Evolutionary conservation across 2,329 filamentous ascomycete species (phyloP), one percentile per base, ranked within the genome.

Genomic region (Botrytis squamosa): DNA sequence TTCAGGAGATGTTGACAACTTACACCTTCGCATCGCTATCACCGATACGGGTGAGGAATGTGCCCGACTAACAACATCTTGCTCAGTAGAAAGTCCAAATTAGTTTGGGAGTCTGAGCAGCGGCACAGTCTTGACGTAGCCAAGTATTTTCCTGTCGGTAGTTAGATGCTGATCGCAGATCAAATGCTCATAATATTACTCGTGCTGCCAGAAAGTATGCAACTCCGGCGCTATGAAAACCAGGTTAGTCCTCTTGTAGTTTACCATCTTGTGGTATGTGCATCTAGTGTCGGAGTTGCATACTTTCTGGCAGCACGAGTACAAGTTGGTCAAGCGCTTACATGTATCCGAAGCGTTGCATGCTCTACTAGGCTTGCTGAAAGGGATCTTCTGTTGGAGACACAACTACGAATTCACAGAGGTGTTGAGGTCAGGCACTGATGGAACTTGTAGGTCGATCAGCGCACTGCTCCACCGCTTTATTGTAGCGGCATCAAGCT

Each of bases 101-200:
- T 29, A 9, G 62, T 10, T 33, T 44, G 38, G 40, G 62, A 64
- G 62, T 64, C 40, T 64, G 62, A 64, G 62, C 62, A 44, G 62
- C 62, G 62, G 62, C 62, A 40, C 62, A 64, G 62, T 29, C 22
- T 64, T 64, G 62, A n/a, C 62, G 36, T 57, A 68, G 33, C 36
- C 36, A 68, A 57, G 33, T 68, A 40, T 38, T 67, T 68, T 68
- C 46, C 46, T 57, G 65, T 40, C 65, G 65, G 65, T 68, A 68
- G 46, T 68, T 57, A 40, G 25, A 57, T 68, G 33, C 18, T 68
- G 49, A 55, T 68, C 46, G 36, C 29, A 55, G 46, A 55, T 57
- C 65, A 68, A 68, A 57, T 22, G 33, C 36, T 67, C 44, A 38
- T 52, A 52, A 67, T 40, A 64, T 22, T n/a, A n/a, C n/a, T n/a